A percentile compares a stretch with the other conserved stretches of the same genome.
These are phyloP conservation scores for Geotrichum siamense DNA, from an alignment of 1,139 yeast genomes.

Conservation along the genomic window DNA sequence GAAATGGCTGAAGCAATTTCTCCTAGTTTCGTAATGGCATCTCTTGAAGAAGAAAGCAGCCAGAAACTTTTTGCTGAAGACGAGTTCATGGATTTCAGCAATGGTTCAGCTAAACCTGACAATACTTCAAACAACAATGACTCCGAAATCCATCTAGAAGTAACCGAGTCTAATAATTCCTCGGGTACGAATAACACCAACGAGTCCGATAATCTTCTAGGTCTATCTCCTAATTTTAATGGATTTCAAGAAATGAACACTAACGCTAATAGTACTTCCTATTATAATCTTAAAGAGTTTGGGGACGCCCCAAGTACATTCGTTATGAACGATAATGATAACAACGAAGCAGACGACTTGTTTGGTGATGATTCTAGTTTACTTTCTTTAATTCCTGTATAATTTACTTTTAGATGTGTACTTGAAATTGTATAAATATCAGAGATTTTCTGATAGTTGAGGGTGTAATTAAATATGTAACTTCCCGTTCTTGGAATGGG, in stretches of 20 bases:
- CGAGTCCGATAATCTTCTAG: background rate
- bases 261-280: background rate
- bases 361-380: constrained; percentile 5
- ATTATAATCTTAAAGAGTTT: background rate
- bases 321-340: background rate
- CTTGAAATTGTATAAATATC: too few species aligned
- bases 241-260: background rate
- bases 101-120: constrained; percentile 1
- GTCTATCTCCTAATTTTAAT: constrained; percentile 1
- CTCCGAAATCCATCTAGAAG: background rate
- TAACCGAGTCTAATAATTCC: constrained; percentile 1
- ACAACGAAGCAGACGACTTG: background rate
- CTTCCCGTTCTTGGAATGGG: too few species aligned
- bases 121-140: constrained; percentile 4
- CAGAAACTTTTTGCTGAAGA: constrained; percentile 3
- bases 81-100: constrained; percentile 9
- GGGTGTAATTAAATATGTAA: background rate
- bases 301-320: background rate
- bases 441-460: too few species aligned
- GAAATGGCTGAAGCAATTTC: background rate
- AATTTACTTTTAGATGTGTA: too few species aligned
- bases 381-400: constrained; percentile 10
- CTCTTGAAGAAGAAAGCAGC: constrained; percentile 2
- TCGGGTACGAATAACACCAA: background rate
- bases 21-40: constrained; percentile 1